phyloP scores from a whole-genome alignment of 2,329 filamentous ascomycete genomes.

The Pestalotiopsis fici region DNA sequence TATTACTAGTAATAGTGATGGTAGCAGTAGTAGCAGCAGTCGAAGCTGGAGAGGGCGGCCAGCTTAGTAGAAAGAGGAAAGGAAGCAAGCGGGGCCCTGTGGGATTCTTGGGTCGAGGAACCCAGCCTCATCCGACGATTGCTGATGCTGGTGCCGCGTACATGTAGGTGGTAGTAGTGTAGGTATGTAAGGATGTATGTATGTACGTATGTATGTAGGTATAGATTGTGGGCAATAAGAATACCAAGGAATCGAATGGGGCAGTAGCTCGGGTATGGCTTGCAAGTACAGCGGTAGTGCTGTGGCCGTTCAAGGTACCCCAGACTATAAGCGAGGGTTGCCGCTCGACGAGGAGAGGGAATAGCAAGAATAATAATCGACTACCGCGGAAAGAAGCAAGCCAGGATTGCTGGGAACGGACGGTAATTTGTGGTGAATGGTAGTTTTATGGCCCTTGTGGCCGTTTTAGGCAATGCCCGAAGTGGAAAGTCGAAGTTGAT shows the following conservation, averaged over 20 bases:
- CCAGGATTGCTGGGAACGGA: conserved; percentile 29
- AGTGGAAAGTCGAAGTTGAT: conserved; percentile 38
- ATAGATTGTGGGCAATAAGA: conserved; percentile 21
- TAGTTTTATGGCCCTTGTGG: conserved; percentile 30
- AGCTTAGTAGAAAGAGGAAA: conserved; percentile 32
- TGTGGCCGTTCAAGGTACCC: conserved; percentile 23
- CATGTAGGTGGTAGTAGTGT: conserved; percentile 21
- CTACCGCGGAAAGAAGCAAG: conserved; percentile 27
- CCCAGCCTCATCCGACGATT: conserved; percentile 36
- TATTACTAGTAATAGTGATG: too few relatives aligned
- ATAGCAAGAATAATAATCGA: conserved; percentile 14
- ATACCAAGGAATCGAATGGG: conserved; percentile 9
- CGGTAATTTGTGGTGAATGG: conserved; percentile 30
- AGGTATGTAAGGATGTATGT: not conserved
- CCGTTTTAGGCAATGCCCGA: conserved; percentile 41
- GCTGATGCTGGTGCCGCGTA: conserved; percentile 31
- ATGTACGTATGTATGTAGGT: not conserved
- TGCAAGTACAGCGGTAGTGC: conserved; percentile 27
- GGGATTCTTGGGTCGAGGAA: conserved; percentile 33
- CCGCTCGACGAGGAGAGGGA: conserved; percentile 11
- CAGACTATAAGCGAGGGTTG: conserved; percentile 17
- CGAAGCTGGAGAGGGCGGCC: conserved; percentile 38
- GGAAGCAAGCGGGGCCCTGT: conserved; percentile 35
- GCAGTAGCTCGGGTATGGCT: conserved; percentile 12
- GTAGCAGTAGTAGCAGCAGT: too few relatives aligned